A percentile compares a stretch with the other conserved stretches of the same genome.
phyloP scores from a whole-genome alignment of 2,329 filamentous ascomycete species.

The Fusarium redolens region DNA sequence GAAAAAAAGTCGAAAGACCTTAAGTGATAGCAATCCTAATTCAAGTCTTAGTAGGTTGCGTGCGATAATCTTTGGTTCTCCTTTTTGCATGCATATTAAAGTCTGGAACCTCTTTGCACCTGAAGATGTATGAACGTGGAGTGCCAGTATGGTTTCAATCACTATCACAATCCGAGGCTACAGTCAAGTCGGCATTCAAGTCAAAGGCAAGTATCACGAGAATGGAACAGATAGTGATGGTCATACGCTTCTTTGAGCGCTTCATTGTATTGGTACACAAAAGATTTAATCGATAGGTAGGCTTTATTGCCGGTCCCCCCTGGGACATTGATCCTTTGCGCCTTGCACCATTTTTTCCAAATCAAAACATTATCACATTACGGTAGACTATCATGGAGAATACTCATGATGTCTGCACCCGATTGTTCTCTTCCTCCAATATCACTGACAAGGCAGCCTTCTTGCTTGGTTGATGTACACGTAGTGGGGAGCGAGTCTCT shows the following conservation, averaged over 20 bases:
- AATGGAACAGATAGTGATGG: background rate
- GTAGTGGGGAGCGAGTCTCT: conserved; percentile 38
- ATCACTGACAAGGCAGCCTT: conserved; percentile 40
- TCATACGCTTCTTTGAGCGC: conserved; percentile 34
- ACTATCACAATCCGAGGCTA: no score
- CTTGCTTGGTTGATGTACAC: conserved; percentile 38
- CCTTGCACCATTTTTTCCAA: conserved; percentile 23
- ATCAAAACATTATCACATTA: conserved; percentile 29
- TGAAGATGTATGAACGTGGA: no score
- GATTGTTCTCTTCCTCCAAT: conserved; percentile 36
- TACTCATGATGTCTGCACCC: conserved; percentile 24
- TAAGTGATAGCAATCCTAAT: background rate
- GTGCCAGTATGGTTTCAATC: no score
- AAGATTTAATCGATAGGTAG: conserved; percentile 24
- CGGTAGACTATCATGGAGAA: conserved; percentile 35
- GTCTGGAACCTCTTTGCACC: no score
- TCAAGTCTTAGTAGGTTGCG: no score
- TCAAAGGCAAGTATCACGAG: background rate
- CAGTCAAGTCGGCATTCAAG: background rate
- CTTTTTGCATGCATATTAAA: no score
- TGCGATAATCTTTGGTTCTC: background rate
- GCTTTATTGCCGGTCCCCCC: conserved; percentile 27
- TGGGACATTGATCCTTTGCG: conserved; percentile 39
- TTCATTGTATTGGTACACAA: conserved; percentile 42
- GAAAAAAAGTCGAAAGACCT: background rate